These are phyloP conservation scores for Chenopodium quinoa DNA, from an alignment of 148 eudicot genomes.

Conservation along the genomic window DNA sequence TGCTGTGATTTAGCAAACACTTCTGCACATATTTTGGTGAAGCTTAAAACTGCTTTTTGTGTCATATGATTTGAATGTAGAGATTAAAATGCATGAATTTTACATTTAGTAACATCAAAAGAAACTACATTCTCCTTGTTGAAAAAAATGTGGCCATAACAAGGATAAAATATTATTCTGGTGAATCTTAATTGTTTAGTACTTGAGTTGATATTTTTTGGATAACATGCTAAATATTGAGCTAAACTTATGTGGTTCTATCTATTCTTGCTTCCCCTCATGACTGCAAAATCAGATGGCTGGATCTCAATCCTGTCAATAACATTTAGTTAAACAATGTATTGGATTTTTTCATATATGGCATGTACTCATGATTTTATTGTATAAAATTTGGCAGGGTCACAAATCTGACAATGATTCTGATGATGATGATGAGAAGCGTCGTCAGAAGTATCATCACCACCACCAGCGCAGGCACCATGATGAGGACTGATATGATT, in stretches of 20 bases:
- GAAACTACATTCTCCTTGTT: neutral
- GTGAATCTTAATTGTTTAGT: neutral
- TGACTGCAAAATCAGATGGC: neutral
- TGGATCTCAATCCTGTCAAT: neutral
- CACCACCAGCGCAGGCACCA: constrained; percentile 31
- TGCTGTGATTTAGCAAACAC: neutral
- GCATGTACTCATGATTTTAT: neutral
- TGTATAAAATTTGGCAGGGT: constrained; percentile 12
- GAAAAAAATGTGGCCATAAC: neutral
- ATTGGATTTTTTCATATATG: neutral
- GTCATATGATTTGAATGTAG: neutral
- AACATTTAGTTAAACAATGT: neutral
- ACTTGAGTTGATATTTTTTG: neutral
- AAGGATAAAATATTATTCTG: neutral
- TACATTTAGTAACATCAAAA: neutral
- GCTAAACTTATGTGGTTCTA: neutral
- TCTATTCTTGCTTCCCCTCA: neutral
- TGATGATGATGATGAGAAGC: constrained; percentile 30
- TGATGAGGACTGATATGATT: constrained; percentile 22
- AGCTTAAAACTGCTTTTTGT: neutral
- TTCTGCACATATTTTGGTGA: neutral
- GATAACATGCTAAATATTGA: neutral
- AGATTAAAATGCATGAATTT: neutral
- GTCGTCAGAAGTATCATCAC: constrained; percentile 28
- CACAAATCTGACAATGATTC: constrained; percentile 17